These are phyloP conservation scores for Dactylellina haptotyla DNA, from an alignment of 2,329 filamentous ascomycete genomes.

Conservation along the genomic window DNA sequence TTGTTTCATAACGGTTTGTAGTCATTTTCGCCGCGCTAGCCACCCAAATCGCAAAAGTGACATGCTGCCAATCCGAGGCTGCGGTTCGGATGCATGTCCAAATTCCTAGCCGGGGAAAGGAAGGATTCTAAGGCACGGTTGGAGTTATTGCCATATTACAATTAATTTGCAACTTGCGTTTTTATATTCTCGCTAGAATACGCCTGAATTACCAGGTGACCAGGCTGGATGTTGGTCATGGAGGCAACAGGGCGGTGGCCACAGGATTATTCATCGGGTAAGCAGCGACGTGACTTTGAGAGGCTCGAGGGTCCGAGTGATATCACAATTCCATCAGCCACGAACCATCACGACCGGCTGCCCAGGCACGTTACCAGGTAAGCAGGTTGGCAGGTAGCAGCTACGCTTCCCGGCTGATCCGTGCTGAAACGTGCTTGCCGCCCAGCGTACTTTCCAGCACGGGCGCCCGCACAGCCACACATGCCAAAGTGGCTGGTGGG, in stretches of 20 bases:
- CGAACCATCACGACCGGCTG: neutral
- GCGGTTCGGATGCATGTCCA: too few relatives aligned
- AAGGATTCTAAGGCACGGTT: too few relatives aligned
- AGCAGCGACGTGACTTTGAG: neutral
- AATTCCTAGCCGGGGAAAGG: too few relatives aligned
- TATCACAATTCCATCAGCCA: constrained; percentile 11
- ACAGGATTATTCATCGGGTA: neutral
- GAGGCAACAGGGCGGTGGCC: neutral
- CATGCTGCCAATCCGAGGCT: constrained; percentile 34
- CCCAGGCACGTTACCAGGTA: neutral
- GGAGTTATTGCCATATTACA: too few relatives aligned
- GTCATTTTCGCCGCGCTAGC: constrained; percentile 50
- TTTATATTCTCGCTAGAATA: too few relatives aligned
- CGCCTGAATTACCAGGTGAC: neutral
- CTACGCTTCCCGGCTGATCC: too few relatives aligned
- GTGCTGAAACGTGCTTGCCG: constrained; percentile 35
- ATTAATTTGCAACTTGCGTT: too few relatives aligned
- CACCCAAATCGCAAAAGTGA: constrained; percentile 44
- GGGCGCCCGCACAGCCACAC: constrained; percentile 5
- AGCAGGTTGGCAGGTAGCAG: too few relatives aligned
- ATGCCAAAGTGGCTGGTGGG: constrained; percentile 12
- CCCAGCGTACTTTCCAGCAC: constrained; percentile 22
- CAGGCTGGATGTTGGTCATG: neutral
- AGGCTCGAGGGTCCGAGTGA: constrained; percentile 5
- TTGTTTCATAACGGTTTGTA: constrained; percentile 30